Evolutionary conservation across 2,329 filamentous ascomycete genomes (phyloP).

Genomic region (Eurotiales sp.): DNA sequence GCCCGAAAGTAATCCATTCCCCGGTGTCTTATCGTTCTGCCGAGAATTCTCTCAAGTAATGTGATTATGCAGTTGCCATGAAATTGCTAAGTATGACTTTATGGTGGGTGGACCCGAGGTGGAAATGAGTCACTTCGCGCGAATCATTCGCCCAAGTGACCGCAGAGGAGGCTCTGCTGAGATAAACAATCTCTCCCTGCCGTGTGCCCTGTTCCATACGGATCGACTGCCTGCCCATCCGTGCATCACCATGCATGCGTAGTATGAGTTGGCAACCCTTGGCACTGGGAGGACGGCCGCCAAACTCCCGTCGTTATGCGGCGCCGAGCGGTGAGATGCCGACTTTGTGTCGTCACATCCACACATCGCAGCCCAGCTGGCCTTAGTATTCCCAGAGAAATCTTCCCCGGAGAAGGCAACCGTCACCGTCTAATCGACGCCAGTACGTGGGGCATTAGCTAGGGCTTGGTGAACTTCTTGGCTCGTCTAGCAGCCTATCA

Average conservation of each 20-base stretch:
- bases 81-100: too few relatives aligned
- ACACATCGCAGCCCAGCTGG: background rate
- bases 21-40: background rate
- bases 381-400: too few relatives aligned
- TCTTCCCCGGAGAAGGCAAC: too few relatives aligned
- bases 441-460: background rate
- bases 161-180: background rate
- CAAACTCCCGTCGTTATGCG: background rate
- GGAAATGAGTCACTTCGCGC: background rate
- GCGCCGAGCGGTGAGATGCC: conserved; percentile 3
- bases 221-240: background rate
- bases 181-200: background rate
- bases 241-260: background rate
- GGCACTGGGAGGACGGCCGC: background rate
- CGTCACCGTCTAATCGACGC: too few relatives aligned
- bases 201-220: background rate
- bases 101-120: too few relatives aligned
- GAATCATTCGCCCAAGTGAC: background rate
- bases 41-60: background rate
- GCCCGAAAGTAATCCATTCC: background rate
- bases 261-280: conserved; percentile 11
- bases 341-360: background rate
- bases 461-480: background rate
- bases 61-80: background rate
- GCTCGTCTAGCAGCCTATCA: background rate